Evolutionary conservation across 495 filamentous ascomycete genomes (phyloP).

Genomic region (Parathielavia hyrcaniae): DNA sequence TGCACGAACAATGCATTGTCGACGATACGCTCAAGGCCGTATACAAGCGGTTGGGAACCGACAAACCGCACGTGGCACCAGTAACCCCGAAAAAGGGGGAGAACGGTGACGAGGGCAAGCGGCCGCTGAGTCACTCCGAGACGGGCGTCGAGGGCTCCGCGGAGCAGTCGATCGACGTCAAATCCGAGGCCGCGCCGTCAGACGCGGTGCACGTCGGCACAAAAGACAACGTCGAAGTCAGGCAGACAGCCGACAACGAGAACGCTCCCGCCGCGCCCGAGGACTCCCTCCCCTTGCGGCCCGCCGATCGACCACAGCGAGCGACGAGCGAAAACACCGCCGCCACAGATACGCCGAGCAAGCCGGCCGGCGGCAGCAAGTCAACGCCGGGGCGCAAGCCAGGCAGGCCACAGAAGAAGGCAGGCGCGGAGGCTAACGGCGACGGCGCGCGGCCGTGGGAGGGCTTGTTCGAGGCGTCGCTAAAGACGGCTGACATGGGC

Average conservation of each 20-base stretch:
- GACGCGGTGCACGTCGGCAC: slow-evolving; percentile 30
- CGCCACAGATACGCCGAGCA: slow-evolving; percentile 13
- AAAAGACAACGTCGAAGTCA: slow-evolving; percentile 28
- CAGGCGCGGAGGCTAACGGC: slow-evolving; percentile 20
- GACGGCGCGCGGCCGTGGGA: slow-evolving; percentile 38
- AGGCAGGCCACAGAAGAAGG: slow-evolving; percentile 26
- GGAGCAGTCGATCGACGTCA: slow-evolving; percentile 46
- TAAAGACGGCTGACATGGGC: slow-evolving; percentile 30
- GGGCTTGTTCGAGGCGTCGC: slow-evolving; percentile 38
- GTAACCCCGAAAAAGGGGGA: slow-evolving; percentile 36
- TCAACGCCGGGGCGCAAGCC: slow-evolving; percentile 17
- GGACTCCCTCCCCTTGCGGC: slow-evolving; percentile 16
- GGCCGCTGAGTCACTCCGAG: slow-evolving; percentile 41
- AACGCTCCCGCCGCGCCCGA: slow-evolving; percentile 25
- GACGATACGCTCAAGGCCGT: slow-evolving; percentile 45
- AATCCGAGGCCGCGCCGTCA: slow-evolving; percentile 36
- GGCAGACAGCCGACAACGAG: slow-evolving; percentile 26
- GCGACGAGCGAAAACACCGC: slow-evolving; percentile 19
- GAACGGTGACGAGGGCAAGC: slow-evolving; percentile 32
- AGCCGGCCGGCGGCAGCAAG: slow-evolving; percentile 11
- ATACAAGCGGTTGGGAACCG: slow-evolving; percentile 42
- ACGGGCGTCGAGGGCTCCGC: slow-evolving; percentile 37
- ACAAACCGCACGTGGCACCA: slow-evolving; percentile 38
- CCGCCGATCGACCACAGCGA: slow-evolving; percentile 10
- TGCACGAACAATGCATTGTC: slow-evolving; percentile 57